Conservation (phyloP, 345 rosid genomes). For the Camelina hispida region DNA sequence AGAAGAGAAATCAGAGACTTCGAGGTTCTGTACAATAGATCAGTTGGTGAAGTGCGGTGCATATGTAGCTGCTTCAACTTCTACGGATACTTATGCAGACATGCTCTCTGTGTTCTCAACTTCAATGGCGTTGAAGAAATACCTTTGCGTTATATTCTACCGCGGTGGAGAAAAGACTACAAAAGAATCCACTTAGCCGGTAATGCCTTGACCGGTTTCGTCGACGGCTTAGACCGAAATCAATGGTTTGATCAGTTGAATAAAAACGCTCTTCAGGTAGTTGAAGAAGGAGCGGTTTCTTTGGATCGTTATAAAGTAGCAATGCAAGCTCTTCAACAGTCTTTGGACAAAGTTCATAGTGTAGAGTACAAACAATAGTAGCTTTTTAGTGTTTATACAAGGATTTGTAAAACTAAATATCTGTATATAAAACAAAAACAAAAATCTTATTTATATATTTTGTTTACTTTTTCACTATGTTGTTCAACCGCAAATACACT, state of each 20-base stretch:
- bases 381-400: constrained; percentile 22
- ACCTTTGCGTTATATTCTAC: constrained; percentile 60
- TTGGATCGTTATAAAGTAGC: constrained; percentile 66
- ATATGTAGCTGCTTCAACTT: constrained; percentile 85
- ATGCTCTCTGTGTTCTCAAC: constrained; percentile 77
- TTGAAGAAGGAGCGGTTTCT: constrained; percentile 72
- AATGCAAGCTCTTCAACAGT: constrained; percentile 56
- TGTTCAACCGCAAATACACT: no score
- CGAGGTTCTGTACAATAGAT: constrained; percentile 77
- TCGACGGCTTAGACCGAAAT: constrained; percentile 39
- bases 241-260: constrained; percentile 67
- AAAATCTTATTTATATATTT: no score
- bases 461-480: no score
- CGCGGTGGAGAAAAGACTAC: constrained; percentile 74
- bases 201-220: constrained; percentile 27
- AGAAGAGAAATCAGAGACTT: constrained; percentile 64
- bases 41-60: constrained; percentile 79
- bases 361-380: constrained; percentile 50
- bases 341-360: constrained; percentile 58
- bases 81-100: constrained; percentile 84
- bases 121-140: constrained; percentile 78
- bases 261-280: constrained; percentile 61
- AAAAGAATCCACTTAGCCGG: constrained; percentile 55
- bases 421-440: constrained; percentile 8
- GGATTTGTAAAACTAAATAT: constrained; percentile 18